Conservation (phyloP, 768 basidiomycete species). For the Coprinopsis sp. region DNA sequence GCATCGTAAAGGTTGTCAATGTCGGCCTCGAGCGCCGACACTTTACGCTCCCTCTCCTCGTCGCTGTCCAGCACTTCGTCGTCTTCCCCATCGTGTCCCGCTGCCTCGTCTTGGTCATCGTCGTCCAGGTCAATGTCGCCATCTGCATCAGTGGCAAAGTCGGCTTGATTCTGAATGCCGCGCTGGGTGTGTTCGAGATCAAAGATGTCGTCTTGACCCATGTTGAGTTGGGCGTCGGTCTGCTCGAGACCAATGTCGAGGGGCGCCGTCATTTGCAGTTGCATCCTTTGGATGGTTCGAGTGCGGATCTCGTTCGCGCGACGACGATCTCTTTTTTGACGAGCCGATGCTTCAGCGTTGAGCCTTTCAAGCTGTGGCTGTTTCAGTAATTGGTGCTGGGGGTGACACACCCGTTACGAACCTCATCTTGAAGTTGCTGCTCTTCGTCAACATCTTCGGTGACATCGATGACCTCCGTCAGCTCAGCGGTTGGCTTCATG, state of each 20-base stretch:
- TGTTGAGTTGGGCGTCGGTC: slow-evolving; percentile 63
- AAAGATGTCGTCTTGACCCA: slow-evolving; percentile 84
- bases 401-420: slow-evolving; percentile 22
- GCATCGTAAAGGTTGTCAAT: slow-evolving; percentile 85
- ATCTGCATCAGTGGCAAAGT: slow-evolving; percentile 37
- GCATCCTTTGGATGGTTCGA: slow-evolving; percentile 89
- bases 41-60: slow-evolving; percentile 63
- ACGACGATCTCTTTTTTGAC: slow-evolving; percentile 75
- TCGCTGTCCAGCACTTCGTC: slow-evolving; percentile 49
- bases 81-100: slow-evolving; percentile 12
- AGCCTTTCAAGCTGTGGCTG: slow-evolving; percentile 69
- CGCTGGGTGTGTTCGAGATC: slow-evolving; percentile 66
- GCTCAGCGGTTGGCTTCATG: slow-evolving; percentile 65
- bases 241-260: slow-evolving; percentile 91
- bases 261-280: slow-evolving; percentile 97
- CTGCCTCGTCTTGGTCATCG: slow-evolving; percentile 18
- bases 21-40: slow-evolving; percentile 70
- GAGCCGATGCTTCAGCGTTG: slow-evolving; percentile 69
- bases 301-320: slow-evolving; percentile 85
- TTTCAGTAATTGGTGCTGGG: slow-evolving; percentile 6
- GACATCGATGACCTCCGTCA: slow-evolving; percentile 67
- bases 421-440: slow-evolving; percentile 85
- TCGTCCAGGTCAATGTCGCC: slow-evolving; percentile 41
- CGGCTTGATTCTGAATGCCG: slow-evolving; percentile 33
- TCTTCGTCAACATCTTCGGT: slow-evolving; percentile 79